A percentile compares a stretch with the other conserved stretches of the same genome.
phyloP scores from a whole-genome alignment of 352 stramenopile genomes.

The Chrysophaeum taylorii region DNA sequence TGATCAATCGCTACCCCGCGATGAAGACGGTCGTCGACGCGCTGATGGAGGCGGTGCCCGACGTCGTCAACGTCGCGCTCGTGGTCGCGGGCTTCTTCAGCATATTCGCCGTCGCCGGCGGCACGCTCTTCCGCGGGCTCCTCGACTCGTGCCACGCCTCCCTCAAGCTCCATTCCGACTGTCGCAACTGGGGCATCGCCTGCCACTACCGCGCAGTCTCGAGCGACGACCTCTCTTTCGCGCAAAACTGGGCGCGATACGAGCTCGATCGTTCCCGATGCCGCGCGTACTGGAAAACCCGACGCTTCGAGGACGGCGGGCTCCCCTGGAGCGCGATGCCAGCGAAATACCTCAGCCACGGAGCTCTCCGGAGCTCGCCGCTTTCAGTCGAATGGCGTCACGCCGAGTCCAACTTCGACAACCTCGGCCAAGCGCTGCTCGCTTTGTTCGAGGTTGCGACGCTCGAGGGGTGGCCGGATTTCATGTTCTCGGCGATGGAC shows the following conservation, averaged over 20 bases:
- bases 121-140: slow-evolving; percentile 21
- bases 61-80: slow-evolving; percentile 36
- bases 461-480: slow-evolving; percentile 33
- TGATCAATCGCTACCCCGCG: slow-evolving; percentile 39
- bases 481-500: slow-evolving; percentile 37
- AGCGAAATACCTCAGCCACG: neutral
- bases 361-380: neutral
- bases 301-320: neutral
- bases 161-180: neutral
- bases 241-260: slow-evolving; percentile 13
- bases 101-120: slow-evolving; percentile 25
- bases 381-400: neutral
- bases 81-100: slow-evolving; percentile 30
- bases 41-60: slow-evolving; percentile 38
- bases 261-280: neutral
- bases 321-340: neutral
- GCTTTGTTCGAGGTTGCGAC: slow-evolving; percentile 35
- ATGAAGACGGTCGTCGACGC: slow-evolving; percentile 44
- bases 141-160: slow-evolving; percentile 40
- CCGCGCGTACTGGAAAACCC: neutral
- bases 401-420: slow-evolving; percentile 32
- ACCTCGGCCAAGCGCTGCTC: slow-evolving; percentile 27
- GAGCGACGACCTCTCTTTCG: neutral
- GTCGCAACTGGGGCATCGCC: neutral
- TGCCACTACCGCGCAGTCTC: slow-evolving; percentile 7